Base-by-base conservation (phyloP, 2,329 filamentous ascomycete genomes). In the Bisporella sp. region DNA sequence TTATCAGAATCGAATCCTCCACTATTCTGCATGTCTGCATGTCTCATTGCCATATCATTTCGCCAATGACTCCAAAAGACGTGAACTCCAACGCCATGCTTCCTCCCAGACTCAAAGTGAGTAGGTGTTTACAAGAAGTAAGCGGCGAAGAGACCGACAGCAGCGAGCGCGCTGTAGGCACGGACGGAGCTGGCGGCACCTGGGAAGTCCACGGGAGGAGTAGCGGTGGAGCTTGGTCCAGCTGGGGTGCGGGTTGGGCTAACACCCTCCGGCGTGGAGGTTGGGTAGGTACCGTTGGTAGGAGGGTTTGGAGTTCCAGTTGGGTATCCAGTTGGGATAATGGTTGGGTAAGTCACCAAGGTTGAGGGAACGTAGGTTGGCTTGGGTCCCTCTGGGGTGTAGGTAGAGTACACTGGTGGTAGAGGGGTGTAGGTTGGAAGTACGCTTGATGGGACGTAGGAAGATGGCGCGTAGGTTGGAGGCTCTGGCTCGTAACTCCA, bases 151-250 rank as follows among this genome's bases (percentile, higher is more conserved):
- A n/a, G n/a, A 9, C 35, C 35, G n/a, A 37, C 35, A 37, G n/a
- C 8, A 2, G 35, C 35, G n/a, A 37, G 35, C 35, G 35, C 35
- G n/a, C n/a, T 9, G 35, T 37, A 37, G 8, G 35, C 35, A 9
- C n/a, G 8, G n/a, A n/a, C n/a, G 8, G 35, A 37, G 8, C 8
- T 9, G 33, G 37, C 40, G 30, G 30, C 40, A 31, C 30, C 21
- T 28, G 41, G 44, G 46, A 30, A 54, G 43, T 13, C 44, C 31
- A 11, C 53, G 48, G 1, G 45, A 54, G 57, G 49, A 6, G 56
- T 54, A 44, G 50, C 45, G 32, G 45, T 45, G 31, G 43, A 31
- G 48, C 29, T 56, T 29, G 46, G 59, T 50, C 32, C 54, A 31
- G 50, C 48, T 13, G 55, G 53, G 47, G 53, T 52, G 4, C 40